Evolutionary conservation across 495 filamentous ascomycete species (phyloP), one percentile per base, ranked within the genome.

Genomic region (Hyaloscypha hepaticicola): DNA sequence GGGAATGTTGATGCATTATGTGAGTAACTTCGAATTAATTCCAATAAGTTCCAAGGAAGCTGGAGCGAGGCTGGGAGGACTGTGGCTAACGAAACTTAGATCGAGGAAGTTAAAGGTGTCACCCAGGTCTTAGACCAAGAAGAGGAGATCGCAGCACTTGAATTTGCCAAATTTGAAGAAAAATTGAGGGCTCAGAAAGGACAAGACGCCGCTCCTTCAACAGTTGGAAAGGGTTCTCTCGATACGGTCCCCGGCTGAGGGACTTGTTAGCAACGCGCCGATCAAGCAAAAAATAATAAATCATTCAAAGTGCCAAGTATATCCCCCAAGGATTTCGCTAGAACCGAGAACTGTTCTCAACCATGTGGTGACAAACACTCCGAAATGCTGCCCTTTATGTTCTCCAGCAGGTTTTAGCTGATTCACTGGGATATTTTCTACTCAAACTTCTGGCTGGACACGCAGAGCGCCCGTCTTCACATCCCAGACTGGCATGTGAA

Each of bases 151-250:
- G 89, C 94, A 11, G 81, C 94, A 73, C 78, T 87, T 65, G 95
- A 98, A 70, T 98, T 99, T 77, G 90, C 90, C 51, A 93, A 89
- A 76, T 99, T 99, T 76, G 95, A 99, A 75, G 92, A 97, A 80
- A 97, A 96, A 77, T 76, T 99, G 70, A 86, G 84, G 73, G 82
- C 86, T 72, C 89, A 92, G 70, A 93, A 91, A 72, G 70, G 87
- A 80, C 38, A 64, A 22, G 64, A 25, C 69, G 78, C n/a, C 75
- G 76, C 48, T 79, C 82, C 70, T 25, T 78, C 84, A n/a, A 88
- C 86, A 7, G 77, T 80, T 33, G 85, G 86, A 25, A 89, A 89
- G 74, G 88, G 85, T 24, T 82, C 83, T 49, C 69, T 92, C 52
- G 90, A 93, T 75, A 85, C 77, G 21, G 85, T 82, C 7, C 75